Evolutionary conservation across 2,329 filamentous ascomycete species (phyloP), one percentile per base, ranked within the genome.

Genomic region (Geosmithia morbida): DNA sequence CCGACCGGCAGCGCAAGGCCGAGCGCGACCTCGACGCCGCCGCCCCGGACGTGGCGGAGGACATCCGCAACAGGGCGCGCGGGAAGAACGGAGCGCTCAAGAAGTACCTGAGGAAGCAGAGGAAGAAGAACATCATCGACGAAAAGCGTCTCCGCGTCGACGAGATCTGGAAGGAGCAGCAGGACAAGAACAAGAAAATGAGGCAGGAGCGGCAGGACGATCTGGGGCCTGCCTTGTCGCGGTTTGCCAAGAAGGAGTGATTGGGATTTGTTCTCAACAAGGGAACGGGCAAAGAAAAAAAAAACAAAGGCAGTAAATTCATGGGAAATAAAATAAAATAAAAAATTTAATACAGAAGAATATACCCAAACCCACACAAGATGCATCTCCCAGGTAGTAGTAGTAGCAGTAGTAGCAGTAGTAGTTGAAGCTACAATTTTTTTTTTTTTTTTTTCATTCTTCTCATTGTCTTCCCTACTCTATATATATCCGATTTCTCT

Each of bases 111-210:
- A 73, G 92, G 54, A 97, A 97, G 79, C 89, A 92, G 69, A 81
- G 87, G 43, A 83, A 83, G 59, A 87, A 84, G 74, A 97, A 97
- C 63, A 79, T 98, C 49, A 88, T 98, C 62, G 92, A 98, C 69
- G 92, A 96, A 73, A 89, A 90, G 75, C 82, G 85, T 60, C 66
- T 95, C 63, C 81, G 83, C 60, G 83, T 89, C 44, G 86, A 96
- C 62, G 86, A 88, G 66, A 71, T 95, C 61, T 81, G 83, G 69
- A 79, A 82, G 54, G 78, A 83, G 62, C 79, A 78, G 62, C 76
- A 82, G 55, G 75, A 81, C 61, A 77, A 81, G 57, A 81, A 74
- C 57, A 67, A 82, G 55, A 74, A 78, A 57, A 75, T 77, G 66
- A 66, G 69, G 44, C 58, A 79, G 59, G 78, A 86, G 62, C 72